A percentile compares a stretch with the other conserved stretches of the same genome.
These are phyloP conservation scores for Malus fusca DNA, from an alignment of 306 rosid species.

Conservation along the genomic window DNA sequence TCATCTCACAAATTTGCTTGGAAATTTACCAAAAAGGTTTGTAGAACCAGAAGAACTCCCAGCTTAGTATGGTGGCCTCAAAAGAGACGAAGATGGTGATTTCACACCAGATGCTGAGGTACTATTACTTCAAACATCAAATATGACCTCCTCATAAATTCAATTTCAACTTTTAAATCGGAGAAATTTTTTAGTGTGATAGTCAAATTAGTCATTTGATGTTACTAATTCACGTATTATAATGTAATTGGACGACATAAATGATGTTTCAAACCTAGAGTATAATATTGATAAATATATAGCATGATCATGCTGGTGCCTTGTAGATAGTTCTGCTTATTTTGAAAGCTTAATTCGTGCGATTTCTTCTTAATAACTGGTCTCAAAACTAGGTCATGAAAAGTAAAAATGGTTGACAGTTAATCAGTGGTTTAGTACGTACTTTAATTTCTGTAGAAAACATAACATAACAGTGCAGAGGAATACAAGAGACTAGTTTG, in stretches of 20 bases:
- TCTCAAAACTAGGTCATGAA: too few relatives aligned
- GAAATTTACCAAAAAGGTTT: slow-evolving; percentile 26
- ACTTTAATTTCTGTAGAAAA: too few relatives aligned
- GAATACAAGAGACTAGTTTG: too few relatives aligned
- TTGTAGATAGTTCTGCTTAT: not conserved
- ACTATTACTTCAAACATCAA: not conserved
- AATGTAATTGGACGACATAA: not conserved
- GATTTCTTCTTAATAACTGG: too few relatives aligned
- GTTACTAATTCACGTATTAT: not conserved
- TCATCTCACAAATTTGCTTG: not conserved
- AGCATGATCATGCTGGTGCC: too few relatives aligned
- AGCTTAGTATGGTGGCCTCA: slow-evolving; percentile 69
- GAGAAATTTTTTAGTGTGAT: not conserved
- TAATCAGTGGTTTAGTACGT: too few relatives aligned
- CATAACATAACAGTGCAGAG: not conserved
- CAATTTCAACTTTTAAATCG: not conserved
- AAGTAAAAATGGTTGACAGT: too few relatives aligned
- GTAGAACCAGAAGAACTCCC: slow-evolving; percentile 74
- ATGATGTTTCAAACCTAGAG: not conserved
- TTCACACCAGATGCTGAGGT: slow-evolving; percentile 56
- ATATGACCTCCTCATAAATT: not conserved
- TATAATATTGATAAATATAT: not conserved
- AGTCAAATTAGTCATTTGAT: not conserved
- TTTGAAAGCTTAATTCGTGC: not conserved
- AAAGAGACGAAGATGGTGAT: slow-evolving; percentile 52